Percentiles rank a stretch among this genome's conserved stretches.
These are phyloP conservation scores for Diaporthe sp. DNA, from an alignment of 2,329 filamentous ascomycete species.

Conservation along the genomic window DNA sequence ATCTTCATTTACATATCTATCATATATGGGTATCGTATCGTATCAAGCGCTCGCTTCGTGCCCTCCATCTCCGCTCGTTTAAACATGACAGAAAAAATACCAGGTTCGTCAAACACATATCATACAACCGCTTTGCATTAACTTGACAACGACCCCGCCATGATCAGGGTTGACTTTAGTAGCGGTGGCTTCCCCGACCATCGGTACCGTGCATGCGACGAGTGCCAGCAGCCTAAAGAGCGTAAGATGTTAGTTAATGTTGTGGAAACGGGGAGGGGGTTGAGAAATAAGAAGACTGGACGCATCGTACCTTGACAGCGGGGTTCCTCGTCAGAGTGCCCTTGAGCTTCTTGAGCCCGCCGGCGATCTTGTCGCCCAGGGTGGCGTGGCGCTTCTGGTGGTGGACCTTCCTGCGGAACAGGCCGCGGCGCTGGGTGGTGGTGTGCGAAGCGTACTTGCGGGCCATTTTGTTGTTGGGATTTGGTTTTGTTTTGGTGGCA, in stretches of 20 bases:
- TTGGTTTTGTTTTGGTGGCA: not conserved
- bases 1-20: conserved; percentile 34
- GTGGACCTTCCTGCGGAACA: conserved; percentile 51
- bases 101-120: not conserved
- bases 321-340: conserved; percentile 78
- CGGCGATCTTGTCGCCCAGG: conserved; percentile 83
- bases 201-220: conserved; percentile 82
- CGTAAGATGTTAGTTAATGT: conserved; percentile 29
- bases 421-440: conserved; percentile 48
- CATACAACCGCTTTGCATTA: not conserved
- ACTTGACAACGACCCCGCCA: too few species aligned
- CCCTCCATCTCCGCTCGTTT: conserved; percentile 4
- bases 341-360: conserved; percentile 80
- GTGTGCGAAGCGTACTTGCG: conserved; percentile 42
- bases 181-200: conserved; percentile 69
- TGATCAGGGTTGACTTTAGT: not conserved
- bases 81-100: not conserved
- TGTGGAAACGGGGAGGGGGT: conserved; percentile 28
- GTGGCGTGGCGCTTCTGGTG: conserved; percentile 78
- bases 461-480: conserved; percentile 34
- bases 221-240: conserved; percentile 76
- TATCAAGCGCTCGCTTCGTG: conserved; percentile 41
- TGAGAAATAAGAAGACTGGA: not conserved
- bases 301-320: conserved; percentile 73
- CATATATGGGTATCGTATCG: conserved; percentile 35